Evolutionary conservation across 345 rosid genomes (phyloP).

Genomic region (Microcos paniculata): DNA sequence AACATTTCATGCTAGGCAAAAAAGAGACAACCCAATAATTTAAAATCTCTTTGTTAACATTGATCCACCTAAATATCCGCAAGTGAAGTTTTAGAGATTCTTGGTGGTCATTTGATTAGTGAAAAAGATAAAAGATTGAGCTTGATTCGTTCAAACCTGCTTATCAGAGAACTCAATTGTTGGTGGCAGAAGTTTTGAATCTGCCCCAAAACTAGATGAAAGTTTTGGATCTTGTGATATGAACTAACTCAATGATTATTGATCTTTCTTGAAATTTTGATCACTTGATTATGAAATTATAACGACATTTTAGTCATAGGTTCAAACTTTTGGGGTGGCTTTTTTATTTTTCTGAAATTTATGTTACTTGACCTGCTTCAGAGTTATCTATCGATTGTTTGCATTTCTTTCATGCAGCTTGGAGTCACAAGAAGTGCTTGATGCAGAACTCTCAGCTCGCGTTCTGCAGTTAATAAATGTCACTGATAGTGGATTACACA

Average conservation of each 20-base stretch:
- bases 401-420: conserved; percentile 48
- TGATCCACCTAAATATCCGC: too few species aligned
- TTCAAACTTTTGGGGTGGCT: not conserved
- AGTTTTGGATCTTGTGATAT: not conserved
- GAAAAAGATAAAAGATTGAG: too few species aligned
- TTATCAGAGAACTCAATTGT: too few species aligned
- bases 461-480: conserved; percentile 87
- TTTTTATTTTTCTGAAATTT: not conserved
- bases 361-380: conserved; percentile 4
- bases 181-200: too few species aligned
- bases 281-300: not conserved
- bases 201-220: too few species aligned
- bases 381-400: conserved; percentile 12
- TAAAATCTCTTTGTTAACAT: too few species aligned
- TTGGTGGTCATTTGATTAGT: too few species aligned
- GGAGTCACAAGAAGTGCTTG: conserved; percentile 96
- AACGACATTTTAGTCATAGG: not conserved
- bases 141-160: too few species aligned
- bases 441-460: conserved; percentile 99
- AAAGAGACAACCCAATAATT: too few species aligned
- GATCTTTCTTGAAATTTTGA: not conserved
- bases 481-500: conserved; percentile 86
- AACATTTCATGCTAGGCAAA: too few species aligned
- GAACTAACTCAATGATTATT: not conserved
- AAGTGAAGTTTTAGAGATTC: too few species aligned